These are phyloP conservation scores for Dicorynia guianensis DNA, from an alignment of 306 rosid genomes.

Conservation along the genomic window DNA sequence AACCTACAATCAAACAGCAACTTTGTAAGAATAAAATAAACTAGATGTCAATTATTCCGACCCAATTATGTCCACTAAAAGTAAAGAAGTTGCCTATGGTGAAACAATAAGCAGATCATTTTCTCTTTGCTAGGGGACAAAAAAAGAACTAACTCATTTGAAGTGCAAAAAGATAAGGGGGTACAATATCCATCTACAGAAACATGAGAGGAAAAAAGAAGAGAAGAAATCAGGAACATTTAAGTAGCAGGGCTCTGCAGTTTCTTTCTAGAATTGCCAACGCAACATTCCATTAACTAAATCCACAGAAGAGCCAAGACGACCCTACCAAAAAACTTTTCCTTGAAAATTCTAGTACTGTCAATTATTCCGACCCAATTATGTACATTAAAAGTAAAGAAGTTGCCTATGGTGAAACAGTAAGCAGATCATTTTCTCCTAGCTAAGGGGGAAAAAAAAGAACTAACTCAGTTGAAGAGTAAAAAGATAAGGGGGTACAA, in stretches of 20 bases:
- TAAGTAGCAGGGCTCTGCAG: neutral
- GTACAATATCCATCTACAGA: neutral
- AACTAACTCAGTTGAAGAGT: neutral
- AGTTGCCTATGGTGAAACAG: neutral
- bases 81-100: conserved; percentile 4
- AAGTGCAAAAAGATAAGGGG: neutral
- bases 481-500: neutral
- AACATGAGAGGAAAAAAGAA: neutral
- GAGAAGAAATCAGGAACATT: neutral
- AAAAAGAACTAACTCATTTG: neutral
- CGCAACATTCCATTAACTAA: neutral
- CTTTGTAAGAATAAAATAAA: conserved; percentile 24
- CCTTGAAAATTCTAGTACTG: neutral
- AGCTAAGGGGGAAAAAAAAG: neutral
- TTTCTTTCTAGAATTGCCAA: neutral
- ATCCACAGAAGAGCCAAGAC: conserved; percentile 1
- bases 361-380: conserved; percentile 15
- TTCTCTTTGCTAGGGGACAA: neutral
- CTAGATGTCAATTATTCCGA: neutral
- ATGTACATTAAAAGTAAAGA: conserved; percentile 1
- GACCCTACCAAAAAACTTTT: neutral
- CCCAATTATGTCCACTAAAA: neutral
- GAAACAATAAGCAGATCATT: neutral
- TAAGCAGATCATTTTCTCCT: neutral
- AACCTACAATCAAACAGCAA: conserved; percentile 35